Percentiles rank a stretch among this genome's conserved stretches.
These are phyloP conservation scores for Spatholobus suberectus DNA, from an alignment of 306 rosid genomes.

Conservation along the genomic window DNA sequence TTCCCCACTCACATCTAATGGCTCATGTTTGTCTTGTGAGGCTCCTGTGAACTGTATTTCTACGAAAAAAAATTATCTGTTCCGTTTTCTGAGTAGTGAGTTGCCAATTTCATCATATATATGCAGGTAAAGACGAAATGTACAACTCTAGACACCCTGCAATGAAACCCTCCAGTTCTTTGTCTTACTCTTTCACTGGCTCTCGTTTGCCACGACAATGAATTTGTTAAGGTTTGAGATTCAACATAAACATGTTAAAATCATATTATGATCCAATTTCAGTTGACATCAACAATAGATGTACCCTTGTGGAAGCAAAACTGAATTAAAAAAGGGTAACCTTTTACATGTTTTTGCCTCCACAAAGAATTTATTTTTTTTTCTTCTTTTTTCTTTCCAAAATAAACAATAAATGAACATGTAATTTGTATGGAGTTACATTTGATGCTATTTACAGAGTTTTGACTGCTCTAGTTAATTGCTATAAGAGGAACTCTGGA, in stretches of 20 bases:
- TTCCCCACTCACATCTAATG: no score
- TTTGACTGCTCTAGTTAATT: constrained; percentile 65
- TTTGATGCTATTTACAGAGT: constrained; percentile 68
- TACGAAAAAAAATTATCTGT: no score
- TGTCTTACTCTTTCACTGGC: neutral
- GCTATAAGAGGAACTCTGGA: constrained; percentile 97
- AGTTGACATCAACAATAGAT: neutral
- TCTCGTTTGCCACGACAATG: neutral
- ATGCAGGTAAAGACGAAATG: no score
- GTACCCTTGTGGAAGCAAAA: neutral
- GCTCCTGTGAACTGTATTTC: no score
- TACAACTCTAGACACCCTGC: neutral
- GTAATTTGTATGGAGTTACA: constrained; percentile 47
- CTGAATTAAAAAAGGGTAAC: neutral
- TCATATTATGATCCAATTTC: neutral
- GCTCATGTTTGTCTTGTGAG: no score
- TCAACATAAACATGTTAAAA: neutral
- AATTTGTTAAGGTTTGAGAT: neutral
- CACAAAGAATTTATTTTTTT: neutral
- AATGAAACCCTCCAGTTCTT: neutral
- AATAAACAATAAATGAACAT: constrained; percentile 52
- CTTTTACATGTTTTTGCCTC: constrained; percentile 38
- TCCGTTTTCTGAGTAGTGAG: no score
- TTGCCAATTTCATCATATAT: no score
- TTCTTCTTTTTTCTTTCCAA: constrained; percentile 1